These are phyloP conservation scores for Fusarium sterilihyphosum DNA, from an alignment of 2,329 filamentous ascomycete genomes.

Conservation along the genomic window DNA sequence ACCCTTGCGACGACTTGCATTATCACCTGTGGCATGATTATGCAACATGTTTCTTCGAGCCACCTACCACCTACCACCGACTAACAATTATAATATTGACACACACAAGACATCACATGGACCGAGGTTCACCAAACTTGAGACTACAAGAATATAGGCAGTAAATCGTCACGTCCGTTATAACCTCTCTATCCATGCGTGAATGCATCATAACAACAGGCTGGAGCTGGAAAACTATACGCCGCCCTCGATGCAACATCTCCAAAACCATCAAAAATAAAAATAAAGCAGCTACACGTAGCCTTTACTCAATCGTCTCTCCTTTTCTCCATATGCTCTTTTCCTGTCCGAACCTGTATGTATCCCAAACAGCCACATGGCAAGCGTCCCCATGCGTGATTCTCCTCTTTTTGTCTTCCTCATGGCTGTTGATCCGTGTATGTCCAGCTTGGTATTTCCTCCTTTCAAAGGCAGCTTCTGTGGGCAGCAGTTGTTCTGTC, in stretches of 20 bases:
- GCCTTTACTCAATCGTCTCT: conserved; percentile 19
- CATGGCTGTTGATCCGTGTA: conserved; percentile 29
- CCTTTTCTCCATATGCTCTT: conserved; percentile 32
- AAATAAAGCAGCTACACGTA: conserved; percentile 8
- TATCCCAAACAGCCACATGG: conserved; percentile 29
- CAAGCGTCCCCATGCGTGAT: conserved; percentile 5
- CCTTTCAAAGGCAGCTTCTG: conserved; percentile 13
- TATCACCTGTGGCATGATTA: neutral
- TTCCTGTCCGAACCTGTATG: conserved; percentile 36
- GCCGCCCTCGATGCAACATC: conserved; percentile 25
- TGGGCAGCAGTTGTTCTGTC: neutral
- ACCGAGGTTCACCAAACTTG: neutral
- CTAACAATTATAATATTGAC: neutral
- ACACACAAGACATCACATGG: neutral
- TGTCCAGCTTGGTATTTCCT: conserved; percentile 29
- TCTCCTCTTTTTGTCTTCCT: conserved; percentile 23
- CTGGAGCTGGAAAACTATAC: conserved; percentile 21
- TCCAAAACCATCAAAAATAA: conserved; percentile 6
- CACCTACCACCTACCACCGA: neutral
- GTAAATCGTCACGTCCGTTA: conserved; percentile 37
- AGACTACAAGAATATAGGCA: neutral
- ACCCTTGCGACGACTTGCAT: neutral
- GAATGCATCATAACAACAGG: conserved; percentile 30
- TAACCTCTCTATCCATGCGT: conserved; percentile 37
- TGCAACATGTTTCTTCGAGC: neutral